Evolutionary conservation across 768 basidiomycete species (phyloP).

Genomic region (Strobilomyces dryophilus): DNA sequence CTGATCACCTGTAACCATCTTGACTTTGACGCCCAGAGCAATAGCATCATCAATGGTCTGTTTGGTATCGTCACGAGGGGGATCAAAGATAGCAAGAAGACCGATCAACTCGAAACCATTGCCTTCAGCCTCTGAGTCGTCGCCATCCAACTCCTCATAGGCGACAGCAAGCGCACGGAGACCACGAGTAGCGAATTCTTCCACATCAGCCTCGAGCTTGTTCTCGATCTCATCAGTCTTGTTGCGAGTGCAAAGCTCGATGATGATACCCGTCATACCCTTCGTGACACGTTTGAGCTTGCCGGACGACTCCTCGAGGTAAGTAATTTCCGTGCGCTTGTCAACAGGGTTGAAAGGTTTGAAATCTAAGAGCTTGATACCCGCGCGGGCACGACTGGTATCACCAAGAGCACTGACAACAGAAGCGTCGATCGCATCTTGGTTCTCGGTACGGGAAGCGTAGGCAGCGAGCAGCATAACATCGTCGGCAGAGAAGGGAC

Average conservation of each 20-base stretch:
- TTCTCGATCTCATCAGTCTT: constrained; percentile 92
- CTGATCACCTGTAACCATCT: constrained; percentile 99
- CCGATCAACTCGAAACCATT: constrained; percentile 98
- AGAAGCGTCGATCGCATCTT: constrained; percentile 93
- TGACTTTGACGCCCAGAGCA: constrained; percentile 94
- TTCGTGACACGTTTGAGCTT: constrained; percentile 98
- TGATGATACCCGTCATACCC: constrained; percentile 99
- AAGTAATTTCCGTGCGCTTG: constrained; percentile 99
- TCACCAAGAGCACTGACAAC: constrained; percentile 81
- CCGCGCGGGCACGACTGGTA: constrained; percentile 69
- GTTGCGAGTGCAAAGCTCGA: constrained; percentile 95
- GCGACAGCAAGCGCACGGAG: constrained; percentile 95
- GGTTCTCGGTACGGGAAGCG: constrained; percentile 97
- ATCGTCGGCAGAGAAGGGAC: constrained; percentile 82
- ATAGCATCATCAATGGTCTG: constrained; percentile 98
- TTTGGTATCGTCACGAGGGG: constrained; percentile 97
- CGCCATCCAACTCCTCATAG: constrained; percentile 85
- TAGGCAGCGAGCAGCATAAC: constrained; percentile 93
- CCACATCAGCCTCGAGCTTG: constrained; percentile 89
- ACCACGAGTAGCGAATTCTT: constrained; percentile 94
- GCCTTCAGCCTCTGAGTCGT: constrained; percentile 81
- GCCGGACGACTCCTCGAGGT: constrained; percentile 90
- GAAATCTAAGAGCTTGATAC: constrained; percentile 97
- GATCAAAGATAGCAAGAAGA: constrained; percentile 96
- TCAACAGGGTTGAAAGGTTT: constrained; percentile 99